A percentile compares a stretch with the other conserved stretches of the same genome.
Evolutionary conservation across 345 rosid species (phyloP).

Genomic region (Cardamine resedifolia): DNA sequence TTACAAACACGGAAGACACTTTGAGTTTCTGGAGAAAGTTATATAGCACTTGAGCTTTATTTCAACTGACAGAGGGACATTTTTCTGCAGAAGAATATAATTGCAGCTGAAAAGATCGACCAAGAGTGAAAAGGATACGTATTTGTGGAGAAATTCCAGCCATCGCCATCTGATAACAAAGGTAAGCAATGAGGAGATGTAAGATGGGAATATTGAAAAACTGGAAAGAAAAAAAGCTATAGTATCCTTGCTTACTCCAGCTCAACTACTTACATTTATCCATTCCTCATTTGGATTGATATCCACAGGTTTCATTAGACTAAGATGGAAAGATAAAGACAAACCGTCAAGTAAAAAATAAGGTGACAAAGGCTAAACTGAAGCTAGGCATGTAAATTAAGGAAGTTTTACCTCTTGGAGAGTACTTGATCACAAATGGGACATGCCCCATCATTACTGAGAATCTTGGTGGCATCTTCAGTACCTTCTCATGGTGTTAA

Average conservation of each 20-base stretch:
- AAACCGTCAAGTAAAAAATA: slow-evolving; percentile 27
- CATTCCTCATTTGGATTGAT: slow-evolving; percentile 94
- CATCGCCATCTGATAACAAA: slow-evolving; percentile 78
- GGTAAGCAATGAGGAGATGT: slow-evolving; percentile 16
- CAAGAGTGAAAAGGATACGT: slow-evolving; percentile 57
- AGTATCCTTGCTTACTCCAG: background rate
- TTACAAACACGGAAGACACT: background rate
- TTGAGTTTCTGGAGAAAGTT: slow-evolving; percentile 4
- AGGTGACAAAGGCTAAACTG: background rate
- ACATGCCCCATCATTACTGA: slow-evolving; percentile 82
- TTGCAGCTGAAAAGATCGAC: background rate
- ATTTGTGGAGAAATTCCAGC: slow-evolving; percentile 93
- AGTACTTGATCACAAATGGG: slow-evolving; percentile 97
- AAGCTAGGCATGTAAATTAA: slow-evolving; percentile 4
- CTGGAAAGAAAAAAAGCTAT: slow-evolving; percentile 16
- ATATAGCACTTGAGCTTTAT: background rate
- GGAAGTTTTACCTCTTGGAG: slow-evolving; percentile 68
- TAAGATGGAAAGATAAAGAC: slow-evolving; percentile 42
- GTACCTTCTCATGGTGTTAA: slow-evolving; percentile 62
- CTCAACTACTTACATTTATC: slow-evolving; percentile 74
- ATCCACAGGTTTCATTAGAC: slow-evolving; percentile 88
- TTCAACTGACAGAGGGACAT: background rate
- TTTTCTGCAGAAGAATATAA: background rate
- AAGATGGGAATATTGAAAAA: background rate
- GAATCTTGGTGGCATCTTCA: slow-evolving; percentile 92